phyloP scores from a whole-genome alignment of 352 stramenopile species.

The Phytopythium vexans region DNA sequence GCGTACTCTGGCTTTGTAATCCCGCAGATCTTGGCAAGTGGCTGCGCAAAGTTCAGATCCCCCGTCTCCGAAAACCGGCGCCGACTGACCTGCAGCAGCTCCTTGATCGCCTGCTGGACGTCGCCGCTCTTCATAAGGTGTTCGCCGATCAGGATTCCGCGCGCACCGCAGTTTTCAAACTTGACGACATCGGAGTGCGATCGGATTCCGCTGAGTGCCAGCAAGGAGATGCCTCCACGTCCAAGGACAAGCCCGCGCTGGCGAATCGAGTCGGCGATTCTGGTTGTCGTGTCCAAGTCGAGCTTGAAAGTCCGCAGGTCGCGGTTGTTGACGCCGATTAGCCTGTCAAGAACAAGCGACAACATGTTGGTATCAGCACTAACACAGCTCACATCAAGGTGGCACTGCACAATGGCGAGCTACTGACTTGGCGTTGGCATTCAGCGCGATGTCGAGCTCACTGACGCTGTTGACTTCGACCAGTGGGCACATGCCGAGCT shows the following conservation, averaged over 20 bases:
- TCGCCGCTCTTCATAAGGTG: slow-evolving; percentile 96
- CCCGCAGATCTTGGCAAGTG: slow-evolving; percentile 94
- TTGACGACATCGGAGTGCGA: slow-evolving; percentile 89
- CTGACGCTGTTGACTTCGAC: slow-evolving; percentile 96
- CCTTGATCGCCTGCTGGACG: slow-evolving; percentile 81
- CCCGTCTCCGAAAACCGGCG: slow-evolving; percentile 27
- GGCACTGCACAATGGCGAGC: not conserved
- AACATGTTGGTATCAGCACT: not conserved
- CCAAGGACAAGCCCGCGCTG: slow-evolving; percentile 67
- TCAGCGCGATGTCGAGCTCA: slow-evolving; percentile 94
- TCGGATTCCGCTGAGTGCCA: slow-evolving; percentile 96
- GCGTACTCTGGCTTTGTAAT: slow-evolving; percentile 94
- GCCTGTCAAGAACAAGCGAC: slow-evolving; percentile 15
- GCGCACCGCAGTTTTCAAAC: slow-evolving; percentile 88
- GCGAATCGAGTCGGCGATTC: slow-evolving; percentile 83
- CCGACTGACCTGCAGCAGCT: slow-evolving; percentile 41
- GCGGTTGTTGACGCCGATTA: slow-evolving; percentile 99
- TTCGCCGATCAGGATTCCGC: slow-evolving; percentile 95
- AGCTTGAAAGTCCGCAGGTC: slow-evolving; percentile 98
- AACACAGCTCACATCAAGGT: not conserved
- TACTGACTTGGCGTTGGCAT: slow-evolving; percentile 73
- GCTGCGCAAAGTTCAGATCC: slow-evolving; percentile 25
- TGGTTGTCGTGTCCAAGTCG: slow-evolving; percentile 94
- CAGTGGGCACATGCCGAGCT: slow-evolving; percentile 95
- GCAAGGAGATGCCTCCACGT: slow-evolving; percentile 79